Evolutionary conservation across 1,284 basidiomycete species (phyloP).

Genomic region (Ustilago tritici): DNA sequence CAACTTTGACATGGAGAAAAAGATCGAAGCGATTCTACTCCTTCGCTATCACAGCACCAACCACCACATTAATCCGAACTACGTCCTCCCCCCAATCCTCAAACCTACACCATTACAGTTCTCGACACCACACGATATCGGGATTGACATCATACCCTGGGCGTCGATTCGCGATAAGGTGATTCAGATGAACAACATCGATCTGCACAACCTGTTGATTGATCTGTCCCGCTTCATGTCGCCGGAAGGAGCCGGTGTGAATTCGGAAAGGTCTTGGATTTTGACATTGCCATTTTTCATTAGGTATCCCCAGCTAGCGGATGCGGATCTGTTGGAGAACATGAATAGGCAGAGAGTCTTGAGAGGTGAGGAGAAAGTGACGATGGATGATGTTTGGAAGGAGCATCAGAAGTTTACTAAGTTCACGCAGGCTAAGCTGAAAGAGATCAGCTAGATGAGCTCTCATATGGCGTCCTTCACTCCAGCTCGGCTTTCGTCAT

Average conservation of each 20-base stretch:
- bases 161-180: conserved; percentile 50
- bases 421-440: conserved; percentile 33
- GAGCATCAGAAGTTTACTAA: conserved; percentile 30
- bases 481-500: neutral
- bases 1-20: conserved; percentile 22
- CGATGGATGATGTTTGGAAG: conserved; percentile 43
- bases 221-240: conserved; percentile 28
- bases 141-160: conserved; percentile 49
- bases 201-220: conserved; percentile 37
- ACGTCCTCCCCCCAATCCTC: conserved; percentile 51
- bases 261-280: conserved; percentile 42
- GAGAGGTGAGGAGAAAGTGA: conserved; percentile 24
- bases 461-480: neutral
- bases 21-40: conserved; percentile 30
- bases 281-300: conserved; percentile 49
- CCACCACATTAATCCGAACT: conserved; percentile 37
- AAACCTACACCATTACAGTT: conserved; percentile 50
- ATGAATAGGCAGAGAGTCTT: conserved; percentile 30
- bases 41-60: conserved; percentile 51
- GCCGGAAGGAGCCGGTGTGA: conserved; percentile 34
- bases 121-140: conserved; percentile 49
- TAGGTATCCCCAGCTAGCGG: conserved; percentile 47
- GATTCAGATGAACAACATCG: conserved; percentile 40
- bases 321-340: conserved; percentile 29
- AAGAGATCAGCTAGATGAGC: conserved; percentile 21